Evolutionary conservation across 164 flowering plant species (phyloP), one percentile per base, ranked within the genome.

Genomic region (Piper longum): DNA sequence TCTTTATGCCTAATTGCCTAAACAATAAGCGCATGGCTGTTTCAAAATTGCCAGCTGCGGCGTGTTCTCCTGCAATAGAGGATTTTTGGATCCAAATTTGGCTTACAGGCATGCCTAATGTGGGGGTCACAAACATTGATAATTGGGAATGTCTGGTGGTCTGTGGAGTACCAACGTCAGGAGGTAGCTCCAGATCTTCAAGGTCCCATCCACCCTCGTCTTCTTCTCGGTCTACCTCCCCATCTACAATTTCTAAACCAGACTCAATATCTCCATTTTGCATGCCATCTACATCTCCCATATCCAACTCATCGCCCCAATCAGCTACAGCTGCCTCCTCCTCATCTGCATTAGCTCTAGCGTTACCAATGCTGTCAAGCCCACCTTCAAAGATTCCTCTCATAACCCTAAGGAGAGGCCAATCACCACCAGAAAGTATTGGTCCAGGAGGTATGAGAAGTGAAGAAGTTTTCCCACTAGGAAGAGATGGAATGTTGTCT

Each of bases 31-130:
- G 81, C 87, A 81, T 80, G 7, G 87, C 86, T 51, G 87, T 83
- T 45, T 85, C 90, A 45, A 88, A 90, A 66, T 86, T 81, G 40
- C 96, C 98, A 61, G 95, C 95, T 54, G 98, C 98, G 41, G 95
- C 98, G 75, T 91, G 98, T 64, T 89, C 98, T 39, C 90, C 90
- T 52, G 96, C 92, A 69, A 91, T 86, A 60, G 95, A 87, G 4
- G 96, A 91, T 60, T 68, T 80, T 74, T 87, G 96, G 42, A 64
- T 77, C 98, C 98, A 91, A 54, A 87, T 85, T 73, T 85, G 96
- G 76, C 85, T 85, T 3, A 84, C 88, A 56, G 95, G 84, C 87
- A 85, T 84, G n/a, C 98, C 98, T 41, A 81, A 86, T 55, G 81
- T 80, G 9, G 96, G 98, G 42, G 87, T 76, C 36, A 87, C 87